Conservation (phyloP, 768 basidiomycete genomes). For the Lactarius tabidus region DNA sequence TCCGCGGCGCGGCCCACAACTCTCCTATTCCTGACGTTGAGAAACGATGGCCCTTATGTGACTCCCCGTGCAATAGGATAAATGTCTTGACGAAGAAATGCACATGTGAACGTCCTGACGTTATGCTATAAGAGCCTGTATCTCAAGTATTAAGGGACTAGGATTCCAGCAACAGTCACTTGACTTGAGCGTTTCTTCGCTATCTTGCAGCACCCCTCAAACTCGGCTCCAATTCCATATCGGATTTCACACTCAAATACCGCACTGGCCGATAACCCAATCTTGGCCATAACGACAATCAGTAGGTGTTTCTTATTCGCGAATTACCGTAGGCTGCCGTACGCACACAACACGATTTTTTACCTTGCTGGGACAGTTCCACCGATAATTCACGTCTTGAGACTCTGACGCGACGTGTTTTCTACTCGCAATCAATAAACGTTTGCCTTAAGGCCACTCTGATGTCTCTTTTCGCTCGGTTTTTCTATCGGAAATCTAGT, state of each 20-base stretch:
- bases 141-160: constrained; percentile 20
- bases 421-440: neutral
- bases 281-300: constrained; percentile 16
- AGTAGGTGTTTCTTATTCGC: constrained; percentile 4
- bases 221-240: constrained; percentile 15
- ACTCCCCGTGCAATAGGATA: constrained; percentile 18
- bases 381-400: constrained; percentile 1
- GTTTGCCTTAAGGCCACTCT: neutral
- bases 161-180: constrained; percentile 13
- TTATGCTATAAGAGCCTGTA: constrained; percentile 8
- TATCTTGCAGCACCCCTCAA: constrained; percentile 1
- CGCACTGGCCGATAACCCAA: constrained; percentile 10
- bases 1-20: too few species aligned
- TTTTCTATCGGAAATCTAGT: constrained; percentile 2
- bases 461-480: neutral
- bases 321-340: constrained; percentile 10
- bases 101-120: constrained; percentile 12
- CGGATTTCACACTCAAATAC: neutral
- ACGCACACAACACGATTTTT: neutral
- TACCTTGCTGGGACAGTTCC: neutral
- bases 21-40: neutral
- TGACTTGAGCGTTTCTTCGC: constrained; percentile 12
- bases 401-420: neutral
- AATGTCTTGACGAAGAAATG: constrained; percentile 12
- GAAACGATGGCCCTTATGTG: constrained; percentile 7